Evolutionary conservation across 2,329 filamentous ascomycete genomes (phyloP).

Genomic region (Leptoxyphium fumago): DNA sequence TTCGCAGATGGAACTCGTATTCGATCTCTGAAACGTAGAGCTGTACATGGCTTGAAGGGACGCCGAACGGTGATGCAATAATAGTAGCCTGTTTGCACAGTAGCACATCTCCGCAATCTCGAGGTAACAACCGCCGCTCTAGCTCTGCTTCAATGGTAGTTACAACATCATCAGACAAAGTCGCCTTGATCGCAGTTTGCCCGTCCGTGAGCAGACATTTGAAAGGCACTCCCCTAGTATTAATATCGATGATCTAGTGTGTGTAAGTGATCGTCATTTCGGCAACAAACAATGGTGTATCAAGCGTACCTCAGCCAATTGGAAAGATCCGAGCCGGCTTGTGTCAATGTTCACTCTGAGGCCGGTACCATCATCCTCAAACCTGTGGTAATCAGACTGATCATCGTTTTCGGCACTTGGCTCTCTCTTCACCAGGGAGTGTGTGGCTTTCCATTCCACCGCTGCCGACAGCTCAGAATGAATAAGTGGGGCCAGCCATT

Average conservation of each 20-base stretch:
- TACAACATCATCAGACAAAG: neutral
- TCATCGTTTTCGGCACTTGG: neutral
- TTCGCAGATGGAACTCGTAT: slow-evolving; percentile 14
- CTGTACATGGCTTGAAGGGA: slow-evolving; percentile 5
- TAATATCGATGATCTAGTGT: neutral
- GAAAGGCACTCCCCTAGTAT: neutral
- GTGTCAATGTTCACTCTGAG: neutral
- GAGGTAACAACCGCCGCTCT: neutral
- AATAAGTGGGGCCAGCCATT: neutral
- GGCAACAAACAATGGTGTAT: neutral
- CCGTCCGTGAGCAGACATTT: neutral
- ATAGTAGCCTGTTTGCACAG: neutral
- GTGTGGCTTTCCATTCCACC: neutral
- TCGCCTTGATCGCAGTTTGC: neutral
- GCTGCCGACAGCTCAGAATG: neutral
- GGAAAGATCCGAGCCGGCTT: neutral
- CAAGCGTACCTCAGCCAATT: neutral
- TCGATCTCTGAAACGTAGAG: slow-evolving; percentile 14
- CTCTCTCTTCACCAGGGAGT: neutral
- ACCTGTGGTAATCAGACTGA: neutral
- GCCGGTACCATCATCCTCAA: neutral
- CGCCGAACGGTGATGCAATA: neutral
- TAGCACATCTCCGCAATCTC: neutral
- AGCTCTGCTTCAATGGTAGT: neutral
- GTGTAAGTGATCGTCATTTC: neutral